Base-by-base conservation (phyloP, 1,284 basidiomycete species). In the Moesziomyces globuligerus region DNA sequence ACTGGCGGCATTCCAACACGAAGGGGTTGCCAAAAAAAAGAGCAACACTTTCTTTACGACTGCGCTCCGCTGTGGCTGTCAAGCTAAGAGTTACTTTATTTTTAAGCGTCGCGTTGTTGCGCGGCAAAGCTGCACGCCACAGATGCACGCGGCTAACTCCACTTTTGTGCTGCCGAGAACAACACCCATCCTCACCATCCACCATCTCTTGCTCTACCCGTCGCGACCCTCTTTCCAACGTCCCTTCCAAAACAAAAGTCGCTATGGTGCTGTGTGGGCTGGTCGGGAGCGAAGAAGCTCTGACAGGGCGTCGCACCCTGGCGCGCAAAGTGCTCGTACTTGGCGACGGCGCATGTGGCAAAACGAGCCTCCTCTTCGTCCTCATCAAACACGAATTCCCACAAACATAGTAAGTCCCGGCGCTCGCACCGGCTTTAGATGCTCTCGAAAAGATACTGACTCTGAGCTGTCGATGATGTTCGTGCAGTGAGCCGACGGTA, bases 281-380 rank as follows among this genome's bases (percentile, higher is more conserved):
- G 0, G 41, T 61, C 21, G 23, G 21, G 15, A 11, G 20, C 10
- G 34, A 26, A 11, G 26, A 26, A 17, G 29, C 38, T 6, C 45
- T 42, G 9, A 38, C 26, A 1, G 37, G 38, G 29, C 29, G 29
- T 11, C 29, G 29, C 1, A n/a, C 50, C 10, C 32, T 54, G 25
- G n/a, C 21, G 6, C 50, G 32, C 58, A 92, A 90, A 90, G 92
- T 93, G 56, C 91, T 93, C 83, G 95, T 95, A 80, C 91, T 96
- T 57, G 93, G 93, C 20, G 70, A 74, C 23, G 73, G 72, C 34
- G 70, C 65, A 15, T 68, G 68, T 34, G 72, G 72, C 7, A 74
- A 74, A 23, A 74, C 72, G 8, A 57, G 52, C 18, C 45, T 74
- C 15, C 62, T 74, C 11, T 61, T 58, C 15, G 66, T 69, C 21